A percentile compares a stretch with the other conserved stretches of the same genome.
Conservation (phyloP, 371 early-diverging fungal species). For the Circinella minor region DNA sequence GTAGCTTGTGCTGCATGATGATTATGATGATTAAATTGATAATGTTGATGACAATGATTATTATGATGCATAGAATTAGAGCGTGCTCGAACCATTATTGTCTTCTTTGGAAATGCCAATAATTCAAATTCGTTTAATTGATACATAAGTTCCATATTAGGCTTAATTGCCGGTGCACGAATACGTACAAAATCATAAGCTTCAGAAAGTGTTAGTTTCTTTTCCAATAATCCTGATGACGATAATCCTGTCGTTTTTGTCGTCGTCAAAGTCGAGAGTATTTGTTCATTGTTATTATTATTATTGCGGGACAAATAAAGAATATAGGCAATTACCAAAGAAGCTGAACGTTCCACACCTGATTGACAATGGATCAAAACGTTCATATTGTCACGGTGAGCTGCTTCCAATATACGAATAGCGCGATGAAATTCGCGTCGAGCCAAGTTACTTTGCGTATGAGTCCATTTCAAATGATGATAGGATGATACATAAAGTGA, state of each 20-base stretch:
- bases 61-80: background rate
- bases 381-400: slow-evolving; percentile 16
- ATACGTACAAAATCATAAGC: slow-evolving; percentile 32
- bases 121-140: slow-evolving; percentile 38
- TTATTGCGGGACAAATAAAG: slow-evolving; percentile 21
- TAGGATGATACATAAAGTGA: slow-evolving; percentile 15
- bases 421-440: slow-evolving; percentile 30
- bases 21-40: background rate
- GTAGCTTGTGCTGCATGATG: background rate
- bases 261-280: no score
- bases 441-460: slow-evolving; percentile 30
- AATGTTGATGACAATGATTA: background rate
- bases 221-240: background rate
- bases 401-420: slow-evolving; percentile 24
- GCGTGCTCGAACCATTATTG: background rate
- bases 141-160: slow-evolving; percentile 40
- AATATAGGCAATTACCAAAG: slow-evolving; percentile 35
- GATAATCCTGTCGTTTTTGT: no score
- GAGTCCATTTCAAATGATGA: slow-evolving; percentile 42
- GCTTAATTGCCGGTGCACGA: slow-evolving; percentile 34
- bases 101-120: slow-evolving; percentile 7
- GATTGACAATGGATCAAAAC: slow-evolving; percentile 35
- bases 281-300: no score
- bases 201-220: slow-evolving; percentile 23
- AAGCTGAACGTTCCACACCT: slow-evolving; percentile 41